phyloP scores from a whole-genome alignment of 2,329 filamentous ascomycete species.

The Hymenoscyphus fraxineus region DNA sequence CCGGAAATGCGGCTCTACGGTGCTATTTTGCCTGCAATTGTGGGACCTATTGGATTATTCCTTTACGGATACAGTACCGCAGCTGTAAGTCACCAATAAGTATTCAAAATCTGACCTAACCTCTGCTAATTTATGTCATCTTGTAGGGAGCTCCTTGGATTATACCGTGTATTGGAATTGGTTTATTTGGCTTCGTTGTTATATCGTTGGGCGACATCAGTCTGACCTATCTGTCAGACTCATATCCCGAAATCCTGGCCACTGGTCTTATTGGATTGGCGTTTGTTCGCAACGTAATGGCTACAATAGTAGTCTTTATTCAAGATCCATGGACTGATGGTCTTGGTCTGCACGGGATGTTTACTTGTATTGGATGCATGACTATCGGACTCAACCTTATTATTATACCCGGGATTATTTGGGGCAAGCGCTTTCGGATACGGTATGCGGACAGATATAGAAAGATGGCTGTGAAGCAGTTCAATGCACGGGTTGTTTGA shows the following conservation, averaged over 20 bases:
- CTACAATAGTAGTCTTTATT: slow-evolving; percentile 44
- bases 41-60: slow-evolving; percentile 12
- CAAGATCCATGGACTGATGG: slow-evolving; percentile 37
- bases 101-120: not conserved
- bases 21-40: slow-evolving; percentile 7
- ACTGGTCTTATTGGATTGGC: slow-evolving; percentile 44
- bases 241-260: slow-evolving; percentile 38
- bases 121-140: not conserved
- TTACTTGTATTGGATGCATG: slow-evolving; percentile 27
- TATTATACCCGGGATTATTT: slow-evolving; percentile 11
- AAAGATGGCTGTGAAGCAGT: slow-evolving; percentile 1
- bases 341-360: slow-evolving; percentile 38
- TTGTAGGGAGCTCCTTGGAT: slow-evolving; percentile 14
- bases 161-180: slow-evolving; percentile 13
- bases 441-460: slow-evolving; percentile 4
- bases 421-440: slow-evolving; percentile 7
- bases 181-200: slow-evolving; percentile 11
- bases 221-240: slow-evolving; percentile 15
- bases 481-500: slow-evolving; percentile 8
- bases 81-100: not conserved
- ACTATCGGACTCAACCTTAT: slow-evolving; percentile 5
- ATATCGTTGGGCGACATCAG: slow-evolving; percentile 8
- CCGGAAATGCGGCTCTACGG: slow-evolving; percentile 42
- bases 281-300: slow-evolving; percentile 43
- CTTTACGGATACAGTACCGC: slow-evolving; percentile 12